Conservation (phyloP, 2,329 filamentous ascomycete genomes). For the Phaeosphaeriaceae sp. region DNA sequence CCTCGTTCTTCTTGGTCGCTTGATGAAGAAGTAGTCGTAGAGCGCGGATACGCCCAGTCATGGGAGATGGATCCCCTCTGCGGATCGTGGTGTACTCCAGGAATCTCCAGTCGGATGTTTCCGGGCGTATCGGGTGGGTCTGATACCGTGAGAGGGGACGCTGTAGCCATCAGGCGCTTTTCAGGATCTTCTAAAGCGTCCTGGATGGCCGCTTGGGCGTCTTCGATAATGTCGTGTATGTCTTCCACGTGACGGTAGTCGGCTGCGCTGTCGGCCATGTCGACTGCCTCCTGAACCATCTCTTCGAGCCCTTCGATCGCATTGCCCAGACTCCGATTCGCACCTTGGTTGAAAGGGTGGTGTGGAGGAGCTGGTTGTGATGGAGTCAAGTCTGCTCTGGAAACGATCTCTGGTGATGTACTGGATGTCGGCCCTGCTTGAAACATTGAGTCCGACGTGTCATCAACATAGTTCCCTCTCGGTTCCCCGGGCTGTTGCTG, state of each 20-base stretch:
- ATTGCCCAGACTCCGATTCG: conserved; percentile 29
- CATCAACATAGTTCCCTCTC: conserved; percentile 4
- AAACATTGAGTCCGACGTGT: conserved; percentile 24
- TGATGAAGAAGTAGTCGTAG: conserved; percentile 17
- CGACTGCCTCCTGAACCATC: conserved; percentile 52
- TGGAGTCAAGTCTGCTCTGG: conserved; percentile 28
- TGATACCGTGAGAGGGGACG: conserved; percentile 29
- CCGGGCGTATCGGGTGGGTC: conserved; percentile 6
- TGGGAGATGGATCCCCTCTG: conserved; percentile 23
- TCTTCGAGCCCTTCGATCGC: conserved; percentile 51
- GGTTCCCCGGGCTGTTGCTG: conserved; percentile 12
- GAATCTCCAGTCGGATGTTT: neutral
- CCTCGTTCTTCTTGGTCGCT: conserved; percentile 6
- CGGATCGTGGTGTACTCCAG: conserved; percentile 10
- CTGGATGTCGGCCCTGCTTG: conserved; percentile 9
- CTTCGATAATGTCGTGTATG: conserved; percentile 50
- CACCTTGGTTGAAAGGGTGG: conserved; percentile 25
- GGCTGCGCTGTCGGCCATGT: conserved; percentile 44
- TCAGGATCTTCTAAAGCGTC: conserved; percentile 33
- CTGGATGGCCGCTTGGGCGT: conserved; percentile 45
- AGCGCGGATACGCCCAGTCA: conserved; percentile 38
- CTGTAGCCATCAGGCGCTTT: conserved; percentile 26
- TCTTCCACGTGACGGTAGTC: conserved; percentile 44
- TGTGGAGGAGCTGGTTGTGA: conserved; percentile 28
- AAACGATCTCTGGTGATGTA: conserved; percentile 21